Evolutionary conservation across 257 asterid genomes (phyloP), one percentile per base, ranked within the genome.

Genomic region (Linaria vulgaris): DNA sequence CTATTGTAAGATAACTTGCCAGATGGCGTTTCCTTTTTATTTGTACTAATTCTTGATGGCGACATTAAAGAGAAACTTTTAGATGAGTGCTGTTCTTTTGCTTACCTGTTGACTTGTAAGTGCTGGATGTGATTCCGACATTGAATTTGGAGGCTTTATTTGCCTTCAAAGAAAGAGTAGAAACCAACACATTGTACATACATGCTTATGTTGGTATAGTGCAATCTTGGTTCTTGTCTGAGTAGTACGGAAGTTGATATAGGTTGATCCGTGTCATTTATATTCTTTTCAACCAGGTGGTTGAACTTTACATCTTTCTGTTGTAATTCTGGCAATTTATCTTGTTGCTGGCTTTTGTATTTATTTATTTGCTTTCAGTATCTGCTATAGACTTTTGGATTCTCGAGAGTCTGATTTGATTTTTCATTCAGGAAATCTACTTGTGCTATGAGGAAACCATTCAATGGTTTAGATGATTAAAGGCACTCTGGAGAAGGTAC

Each of bases 401-500:
- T 79, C 82, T 81, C 69, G 85, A 74, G 85, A 80, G 82, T 89
- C 99, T 92, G 80, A 92, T 82, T 79, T 56, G 62, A 76, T 78
- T 82, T 89, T 88, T 87, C 88, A 71, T 89, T 83, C 99, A 92
- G 99, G 98, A 82, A 72, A 68, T 73, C 85, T 74, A 66, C 91
- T 72, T 69, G 72, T 80, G 97, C 91, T 81, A 77, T 86, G 96
- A 82, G 86, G 96, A 87, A 88, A 80, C 83, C 85, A 69, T 89
- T 76, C 96, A 78, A 84, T 89, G 92, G 84, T 88, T 85, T 89
- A 82, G 94, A 82, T 85, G 92, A 83, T 85, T 85, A 79, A 84
- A 81, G 88, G 85, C 91, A 68, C 84, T 81, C 84, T 81, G 90
- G 87, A 86, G 97, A 91, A 88, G 98, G 98, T 91, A 91, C 85